Evolutionary conservation across 1,284 basidiomycete species (phyloP).

Genomic region (Hypsizygus ulmarius): DNA sequence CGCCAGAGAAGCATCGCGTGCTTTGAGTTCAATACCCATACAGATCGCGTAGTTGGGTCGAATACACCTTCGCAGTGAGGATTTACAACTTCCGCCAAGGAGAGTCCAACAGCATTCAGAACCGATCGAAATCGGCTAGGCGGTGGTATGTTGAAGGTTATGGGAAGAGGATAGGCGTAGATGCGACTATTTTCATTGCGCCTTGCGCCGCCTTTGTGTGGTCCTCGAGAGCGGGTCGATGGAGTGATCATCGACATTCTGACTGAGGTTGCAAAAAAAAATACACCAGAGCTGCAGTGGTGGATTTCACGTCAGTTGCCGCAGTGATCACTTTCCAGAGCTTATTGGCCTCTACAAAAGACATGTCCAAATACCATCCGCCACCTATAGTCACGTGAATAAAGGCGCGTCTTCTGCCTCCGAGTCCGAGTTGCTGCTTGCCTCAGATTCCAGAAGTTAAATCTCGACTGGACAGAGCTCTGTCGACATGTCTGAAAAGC

Average conservation of each 20-base stretch:
- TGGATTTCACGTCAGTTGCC: too few relatives aligned
- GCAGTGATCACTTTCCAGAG: too few relatives aligned
- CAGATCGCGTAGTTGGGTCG: slow-evolving; percentile 71
- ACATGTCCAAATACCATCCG: too few relatives aligned
- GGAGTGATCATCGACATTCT: slow-evolving; percentile 49
- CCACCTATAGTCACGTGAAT: background rate
- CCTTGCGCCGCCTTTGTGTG: slow-evolving; percentile 49
- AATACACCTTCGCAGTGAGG: slow-evolving; percentile 69
- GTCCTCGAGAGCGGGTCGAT: slow-evolving; percentile 33
- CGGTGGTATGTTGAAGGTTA: slow-evolving; percentile 48
- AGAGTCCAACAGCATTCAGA: slow-evolving; percentile 55
- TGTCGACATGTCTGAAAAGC: slow-evolving; percentile 43
- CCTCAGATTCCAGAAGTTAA: too few relatives aligned
- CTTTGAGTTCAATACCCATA: slow-evolving; percentile 69
- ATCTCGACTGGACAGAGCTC: too few relatives aligned
- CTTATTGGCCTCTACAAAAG: too few relatives aligned
- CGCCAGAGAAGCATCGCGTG: slow-evolving; percentile 79
- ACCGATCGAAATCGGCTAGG: slow-evolving; percentile 39
- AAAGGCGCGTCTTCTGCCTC: background rate
- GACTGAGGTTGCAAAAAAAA: background rate
- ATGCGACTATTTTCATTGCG: slow-evolving; percentile 63
- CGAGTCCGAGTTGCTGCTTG: background rate
- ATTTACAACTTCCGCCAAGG: slow-evolving; percentile 48
- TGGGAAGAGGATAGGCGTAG: slow-evolving; percentile 64
- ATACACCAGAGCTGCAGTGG: too few relatives aligned